Evolutionary conservation across 225 moss, liverwort and hornwort species (phyloP).

Genomic region (Bryoerythrophyllum caledonicum): DNA sequence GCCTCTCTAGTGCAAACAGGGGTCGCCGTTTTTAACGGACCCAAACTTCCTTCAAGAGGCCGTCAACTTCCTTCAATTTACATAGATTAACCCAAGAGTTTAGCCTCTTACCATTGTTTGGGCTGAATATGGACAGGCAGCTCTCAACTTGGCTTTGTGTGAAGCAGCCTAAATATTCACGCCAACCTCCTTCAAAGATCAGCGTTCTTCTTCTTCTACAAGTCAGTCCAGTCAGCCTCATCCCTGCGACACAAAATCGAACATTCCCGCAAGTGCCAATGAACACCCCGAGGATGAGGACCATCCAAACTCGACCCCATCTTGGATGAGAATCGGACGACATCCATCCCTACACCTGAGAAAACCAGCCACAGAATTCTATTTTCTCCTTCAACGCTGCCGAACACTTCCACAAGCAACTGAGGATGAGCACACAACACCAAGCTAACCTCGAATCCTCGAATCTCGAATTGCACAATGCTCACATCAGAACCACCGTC

Average conservation of each 20-base stretch:
- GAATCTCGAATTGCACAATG: not conserved
- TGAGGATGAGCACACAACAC: not conserved
- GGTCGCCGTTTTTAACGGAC: no score
- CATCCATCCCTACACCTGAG: not conserved
- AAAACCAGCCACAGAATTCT: not conserved
- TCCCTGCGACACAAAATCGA: not conserved
- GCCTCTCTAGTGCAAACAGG: no score
- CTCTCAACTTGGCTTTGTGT: no score
- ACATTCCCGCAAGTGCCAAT: not conserved
- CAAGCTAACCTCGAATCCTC: not conserved
- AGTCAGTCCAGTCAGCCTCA: no score
- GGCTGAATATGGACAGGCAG: no score
- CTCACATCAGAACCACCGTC: not conserved
- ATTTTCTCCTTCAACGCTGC: not conserved
- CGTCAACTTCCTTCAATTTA: no score
- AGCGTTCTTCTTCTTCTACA: no score
- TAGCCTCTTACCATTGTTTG: no score
- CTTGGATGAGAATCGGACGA: not conserved
- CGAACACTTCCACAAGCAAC: not conserved
- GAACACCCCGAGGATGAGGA: not conserved
- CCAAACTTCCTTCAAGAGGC: no score
- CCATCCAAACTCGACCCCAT: not conserved
- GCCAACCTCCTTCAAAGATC: no score
- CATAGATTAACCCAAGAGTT: no score
- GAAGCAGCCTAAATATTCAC: no score